Evolutionary conservation across 192 early-diverging fungal species (phyloP).

Genomic region (Chytriomyces confervae): DNA sequence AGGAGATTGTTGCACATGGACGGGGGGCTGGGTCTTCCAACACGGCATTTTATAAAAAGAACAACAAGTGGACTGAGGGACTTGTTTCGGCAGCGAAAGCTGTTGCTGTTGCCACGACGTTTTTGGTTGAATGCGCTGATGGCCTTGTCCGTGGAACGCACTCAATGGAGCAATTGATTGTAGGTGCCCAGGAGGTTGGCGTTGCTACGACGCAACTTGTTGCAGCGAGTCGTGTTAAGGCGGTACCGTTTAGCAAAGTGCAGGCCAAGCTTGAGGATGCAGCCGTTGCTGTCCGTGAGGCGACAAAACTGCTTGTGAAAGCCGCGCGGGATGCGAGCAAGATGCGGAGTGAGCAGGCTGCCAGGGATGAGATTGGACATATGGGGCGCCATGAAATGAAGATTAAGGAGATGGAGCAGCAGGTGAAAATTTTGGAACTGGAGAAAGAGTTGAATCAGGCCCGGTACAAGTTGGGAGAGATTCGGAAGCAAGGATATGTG

Average conservation of each 20-base stretch:
- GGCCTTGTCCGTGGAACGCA: constrained; percentile 91
- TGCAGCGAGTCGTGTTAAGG: constrained; percentile 94
- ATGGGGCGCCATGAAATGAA: constrained; percentile 93
- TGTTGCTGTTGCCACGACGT: constrained; percentile 90
- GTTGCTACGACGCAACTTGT: constrained; percentile 97
- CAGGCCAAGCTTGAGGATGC: constrained; percentile 95
- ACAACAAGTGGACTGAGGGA: constrained; percentile 99
- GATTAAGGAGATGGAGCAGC: constrained; percentile 96
- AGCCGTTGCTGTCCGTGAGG: constrained; percentile 91
- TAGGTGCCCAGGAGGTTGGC: constrained; percentile 96
- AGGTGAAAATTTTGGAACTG: constrained; percentile 94
- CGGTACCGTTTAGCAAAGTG: constrained; percentile 87
- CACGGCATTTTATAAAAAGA: constrained; percentile 97
- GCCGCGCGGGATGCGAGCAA: constrained; percentile 87
- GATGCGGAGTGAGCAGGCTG: constrained; percentile 52
- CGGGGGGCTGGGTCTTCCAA: constrained; percentile 73
- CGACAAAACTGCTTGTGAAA: constrained; percentile 86
- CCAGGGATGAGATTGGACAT: constrained; percentile 69
- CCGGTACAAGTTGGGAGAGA: constrained; percentile 86
- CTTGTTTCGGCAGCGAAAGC: constrained; percentile 95
- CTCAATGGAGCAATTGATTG: constrained; percentile 92
- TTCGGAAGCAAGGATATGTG: constrained; percentile 82
- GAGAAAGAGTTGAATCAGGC: constrained; percentile 91
- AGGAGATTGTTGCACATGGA: constrained; percentile 96
- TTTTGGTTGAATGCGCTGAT: constrained; percentile 93